phyloP scores from a whole-genome alignment of 73 alveolate species.

The Effrenium voratum region DNA sequence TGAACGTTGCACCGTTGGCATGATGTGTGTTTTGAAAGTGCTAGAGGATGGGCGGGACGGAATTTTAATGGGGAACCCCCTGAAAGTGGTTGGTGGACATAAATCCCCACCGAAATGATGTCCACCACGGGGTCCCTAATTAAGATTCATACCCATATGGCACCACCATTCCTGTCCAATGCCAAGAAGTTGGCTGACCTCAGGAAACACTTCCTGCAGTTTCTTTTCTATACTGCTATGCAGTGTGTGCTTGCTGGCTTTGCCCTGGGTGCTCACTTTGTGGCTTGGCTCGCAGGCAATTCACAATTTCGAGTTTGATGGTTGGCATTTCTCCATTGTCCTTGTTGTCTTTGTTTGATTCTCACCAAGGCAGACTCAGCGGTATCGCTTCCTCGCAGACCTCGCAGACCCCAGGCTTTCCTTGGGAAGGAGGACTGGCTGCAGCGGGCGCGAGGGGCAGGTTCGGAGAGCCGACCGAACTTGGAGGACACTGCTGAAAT shows the following conservation, averaged over 20 bases:
- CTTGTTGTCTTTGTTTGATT: background rate
- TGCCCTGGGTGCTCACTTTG: constrained; percentile 40
- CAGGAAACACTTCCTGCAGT: constrained; percentile 53
- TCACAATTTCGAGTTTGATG: background rate
- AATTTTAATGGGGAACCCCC: too few species aligned
- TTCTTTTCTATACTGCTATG: constrained; percentile 47
- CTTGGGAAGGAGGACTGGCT: constrained; percentile 52
- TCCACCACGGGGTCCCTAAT: too few species aligned
- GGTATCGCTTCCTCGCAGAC: background rate
- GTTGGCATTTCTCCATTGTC: background rate
- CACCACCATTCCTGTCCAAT: too few species aligned
- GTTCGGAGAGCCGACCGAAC: background rate
- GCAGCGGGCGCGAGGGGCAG: background rate
- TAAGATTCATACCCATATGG: too few species aligned
- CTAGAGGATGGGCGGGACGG: too few species aligned
- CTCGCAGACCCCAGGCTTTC: constrained; percentile 29
- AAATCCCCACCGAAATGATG: too few species aligned
- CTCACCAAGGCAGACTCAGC: constrained; percentile 31
- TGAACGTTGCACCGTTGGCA: too few species aligned
- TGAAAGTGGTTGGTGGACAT: too few species aligned
- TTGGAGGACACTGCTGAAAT: constrained; percentile 23
- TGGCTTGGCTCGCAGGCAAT: background rate
- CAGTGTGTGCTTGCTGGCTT: constrained; percentile 50
- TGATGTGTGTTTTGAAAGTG: too few species aligned
- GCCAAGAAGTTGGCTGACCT: too few species aligned